Base-by-base conservation (phyloP, 495 filamentous ascomycete species). In the Pyrenula massariospora region DNA sequence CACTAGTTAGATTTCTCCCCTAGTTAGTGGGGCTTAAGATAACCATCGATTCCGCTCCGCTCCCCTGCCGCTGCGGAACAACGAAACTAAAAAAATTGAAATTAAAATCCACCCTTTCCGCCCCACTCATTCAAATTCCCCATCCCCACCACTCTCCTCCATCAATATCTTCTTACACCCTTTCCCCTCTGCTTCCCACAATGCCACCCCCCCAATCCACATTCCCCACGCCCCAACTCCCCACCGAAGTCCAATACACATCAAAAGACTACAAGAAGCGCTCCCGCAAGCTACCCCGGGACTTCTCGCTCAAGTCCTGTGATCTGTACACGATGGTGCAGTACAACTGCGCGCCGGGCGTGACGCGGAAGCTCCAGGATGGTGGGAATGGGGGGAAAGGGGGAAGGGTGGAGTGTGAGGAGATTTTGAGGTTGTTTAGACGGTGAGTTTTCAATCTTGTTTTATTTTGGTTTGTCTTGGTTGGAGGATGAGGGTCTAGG, bases 301-400 rank as follows among this genome's bases (percentile, higher is more conserved):
- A 66, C 42, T 68, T 86, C 60, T 76, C 88, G 52, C 70, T 94
- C 15, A 71, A 78, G 53, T 71, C 81, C 50, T 95, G 90, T 71
- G 77, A 85, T 65, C 73, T 94, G 25, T 66, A 87, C 55, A 84
- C 88, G 68, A 75, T 96, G 75, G 68, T 88, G 58, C 91, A 96
- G 70, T 95, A 93, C 69, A 80, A 82, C 2, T 95, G 91, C 67
- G 73, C 84, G 60, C 73, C 74, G 42, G 72, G 73, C 2, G 73
- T 88, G 55, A 72, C 78, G 56, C 75, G 75, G 1, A 73, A 82
- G 47, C 75, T n/a, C n/a, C n/a, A n/a, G n/a, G n/a, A n/a, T n/a
- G n/a, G n/a, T n/a, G n/a, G n/a, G n/a, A n/a, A n/a, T n/a, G n/a
- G n/a, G n/a, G n/a, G 76, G 21, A 62, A 75, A 42, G 66, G 81